Conservation (phyloP, 2,329 filamentous ascomycete species). For the Fusarium sp. region DNA sequence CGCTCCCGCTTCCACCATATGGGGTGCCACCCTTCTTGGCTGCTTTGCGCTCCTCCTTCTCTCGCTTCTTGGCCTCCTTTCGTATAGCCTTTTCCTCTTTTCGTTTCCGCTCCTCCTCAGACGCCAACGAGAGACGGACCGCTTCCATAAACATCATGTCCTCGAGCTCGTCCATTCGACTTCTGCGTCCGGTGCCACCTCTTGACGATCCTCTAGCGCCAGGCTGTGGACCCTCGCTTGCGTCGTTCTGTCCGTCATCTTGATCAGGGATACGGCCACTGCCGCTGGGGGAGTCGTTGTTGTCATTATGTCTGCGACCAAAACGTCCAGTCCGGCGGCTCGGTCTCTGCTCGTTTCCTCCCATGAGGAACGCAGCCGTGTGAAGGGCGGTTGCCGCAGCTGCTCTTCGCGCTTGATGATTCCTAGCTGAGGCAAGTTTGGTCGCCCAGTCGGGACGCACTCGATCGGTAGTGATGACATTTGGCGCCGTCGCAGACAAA, state of each 20-base stretch:
- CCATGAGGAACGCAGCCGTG: conserved; percentile 92
- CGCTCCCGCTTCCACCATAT: conserved; percentile 53
- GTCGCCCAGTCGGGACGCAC: conserved; percentile 94
- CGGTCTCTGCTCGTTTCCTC: conserved; percentile 66
- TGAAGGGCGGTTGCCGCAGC: conserved; percentile 95
- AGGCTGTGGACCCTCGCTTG: conserved; percentile 41
- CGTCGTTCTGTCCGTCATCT: conserved; percentile 17
- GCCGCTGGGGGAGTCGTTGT: conserved; percentile 49
- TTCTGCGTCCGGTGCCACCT: conserved; percentile 49
- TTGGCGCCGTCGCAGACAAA: conserved; percentile 83
- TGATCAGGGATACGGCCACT: conserved; percentile 45
- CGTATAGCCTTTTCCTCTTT: conserved; percentile 67
- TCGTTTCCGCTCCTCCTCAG: conserved; percentile 90
- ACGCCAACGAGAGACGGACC: conserved; percentile 87
- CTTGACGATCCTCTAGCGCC: conserved; percentile 39
- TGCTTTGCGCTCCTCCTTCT: conserved; percentile 85
- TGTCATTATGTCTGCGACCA: conserved; percentile 64
- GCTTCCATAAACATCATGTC: conserved; percentile 99
- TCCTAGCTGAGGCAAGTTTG: conserved; percentile 85
- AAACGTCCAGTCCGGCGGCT: conserved; percentile 62
- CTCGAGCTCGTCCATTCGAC: conserved; percentile 86
- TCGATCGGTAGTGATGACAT: conserved; percentile 91
- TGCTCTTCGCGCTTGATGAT: conserved; percentile 85
- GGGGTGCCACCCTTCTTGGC: conserved; percentile 67
- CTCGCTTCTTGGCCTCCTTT: conserved; percentile 86